Conservation (phyloP, 768 basidiomycete genomes). For the Serendipita sp. region DNA sequence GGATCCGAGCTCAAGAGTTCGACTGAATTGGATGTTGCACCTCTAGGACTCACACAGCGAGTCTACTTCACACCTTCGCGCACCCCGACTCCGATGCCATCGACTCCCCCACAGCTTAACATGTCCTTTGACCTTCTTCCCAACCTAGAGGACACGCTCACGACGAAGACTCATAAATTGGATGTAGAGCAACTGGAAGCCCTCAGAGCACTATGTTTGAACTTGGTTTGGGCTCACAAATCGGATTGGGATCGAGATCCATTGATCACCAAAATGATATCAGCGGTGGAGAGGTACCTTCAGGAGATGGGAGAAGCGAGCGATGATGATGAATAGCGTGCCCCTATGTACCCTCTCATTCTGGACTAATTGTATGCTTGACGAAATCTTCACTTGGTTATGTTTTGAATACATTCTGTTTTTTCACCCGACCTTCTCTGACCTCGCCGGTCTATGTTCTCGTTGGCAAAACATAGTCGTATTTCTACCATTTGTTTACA, state of each 20-base stretch:
- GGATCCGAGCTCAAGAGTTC: not conserved
- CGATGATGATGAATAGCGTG: not conserved
- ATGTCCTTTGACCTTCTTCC: constrained; percentile 37
- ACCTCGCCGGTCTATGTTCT: no score
- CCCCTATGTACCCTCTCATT: not conserved
- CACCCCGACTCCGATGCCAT: constrained; percentile 39
- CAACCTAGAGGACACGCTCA: constrained; percentile 35
- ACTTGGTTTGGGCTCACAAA: constrained; percentile 67
- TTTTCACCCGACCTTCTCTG: no score
- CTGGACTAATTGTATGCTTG: no score
- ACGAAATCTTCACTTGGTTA: no score
- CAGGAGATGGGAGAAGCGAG: constrained; percentile 32
- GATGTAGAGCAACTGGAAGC: constrained; percentile 89
- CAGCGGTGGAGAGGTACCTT: constrained; percentile 47
- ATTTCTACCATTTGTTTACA: no score
- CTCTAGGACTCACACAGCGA: not conserved
- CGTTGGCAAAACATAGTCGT: no score
- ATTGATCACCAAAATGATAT: constrained; percentile 43
- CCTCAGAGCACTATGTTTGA: constrained; percentile 68
- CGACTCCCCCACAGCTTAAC: constrained; percentile 51
- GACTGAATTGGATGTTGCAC: not conserved
- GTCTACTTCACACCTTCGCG: constrained; percentile 21
- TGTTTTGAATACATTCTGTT: no score
- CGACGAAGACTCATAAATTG: constrained; percentile 38
- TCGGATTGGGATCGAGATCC: constrained; percentile 68